Base-by-base conservation (phyloP, 2,329 filamentous ascomycete genomes). In the Arthrobotrys sinensis region DNA sequence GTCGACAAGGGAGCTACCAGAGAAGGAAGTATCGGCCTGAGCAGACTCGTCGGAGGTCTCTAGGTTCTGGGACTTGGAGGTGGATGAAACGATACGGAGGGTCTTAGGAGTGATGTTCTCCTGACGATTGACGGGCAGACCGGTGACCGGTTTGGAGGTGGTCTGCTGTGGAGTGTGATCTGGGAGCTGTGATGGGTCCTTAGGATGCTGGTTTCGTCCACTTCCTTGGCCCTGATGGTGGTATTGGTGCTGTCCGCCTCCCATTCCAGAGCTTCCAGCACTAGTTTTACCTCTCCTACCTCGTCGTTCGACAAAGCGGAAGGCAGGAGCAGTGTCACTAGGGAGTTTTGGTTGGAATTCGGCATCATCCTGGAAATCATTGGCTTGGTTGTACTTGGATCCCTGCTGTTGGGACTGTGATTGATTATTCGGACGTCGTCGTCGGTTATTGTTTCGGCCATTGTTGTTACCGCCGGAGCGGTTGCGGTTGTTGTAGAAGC, bases 331-430 rank as follows among this genome's bases (percentile, higher is more conserved):
- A 2, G 72, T 77, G 24, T 77, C 66, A 21, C 63, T 77, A 1
- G 72, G 72, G 12, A 77, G 65, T 32, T 77, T 77, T 45, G 65
- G 53, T 16, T 65, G 60, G n/a, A 70, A 70, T 10, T 77, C 66
- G 16, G 7, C 21, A 8, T 77, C 66, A 4, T 65, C 72, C 19
- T 57, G 48, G 24, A 50, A 55, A 3, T 28, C 52, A 12, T 62
- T 36, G 6, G 53, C 32, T 28, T 60, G 66, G 12, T 34, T 57
- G 32, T 70, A 62, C 16, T 38, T 50, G 28, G 48, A 4, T 14
- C n/a, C 63, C 16, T 67, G 64, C 24, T 60, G 50, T 10, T 36
- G 16, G 4, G 28, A 24, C 10, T 36, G 52, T 28, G 38, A n/a
- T 21, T 67, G 62, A 12, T 63, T 62, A 16, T 43, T 53, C 3